A percentile compares a stretch with the other conserved stretches of the same genome.
Evolutionary conservation across 371 early-diverging fungal species (phyloP).

Genomic region (Haplosporangium sp.): DNA sequence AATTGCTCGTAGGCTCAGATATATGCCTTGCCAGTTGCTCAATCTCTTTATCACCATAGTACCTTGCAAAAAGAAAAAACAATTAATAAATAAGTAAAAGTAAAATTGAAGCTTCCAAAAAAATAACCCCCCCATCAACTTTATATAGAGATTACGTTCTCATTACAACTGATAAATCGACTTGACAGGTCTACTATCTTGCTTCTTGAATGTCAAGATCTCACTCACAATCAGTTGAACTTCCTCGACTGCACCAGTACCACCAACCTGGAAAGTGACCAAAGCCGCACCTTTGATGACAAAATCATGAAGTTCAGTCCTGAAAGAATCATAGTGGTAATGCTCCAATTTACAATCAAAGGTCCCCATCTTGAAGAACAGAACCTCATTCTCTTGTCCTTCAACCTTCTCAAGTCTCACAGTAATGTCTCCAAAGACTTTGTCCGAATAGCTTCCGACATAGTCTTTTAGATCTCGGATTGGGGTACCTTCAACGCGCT

Average conservation of each 20-base stretch:
- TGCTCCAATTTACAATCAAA: conserved; percentile 14
- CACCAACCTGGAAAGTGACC: conserved; percentile 1
- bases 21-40: neutral
- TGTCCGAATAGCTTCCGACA: conserved; percentile 14
- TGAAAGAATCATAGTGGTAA: conserved; percentile 36
- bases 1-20: neutral
- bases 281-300: neutral
- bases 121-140: no score
- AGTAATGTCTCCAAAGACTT: conserved; percentile 5
- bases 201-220: no score
- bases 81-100: no score
- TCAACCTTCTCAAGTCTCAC: conserved; percentile 9
- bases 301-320: neutral
- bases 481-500: conserved; percentile 12
- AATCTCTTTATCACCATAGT: neutral
- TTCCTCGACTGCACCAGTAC: conserved; percentile 8
- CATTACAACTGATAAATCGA: no score
- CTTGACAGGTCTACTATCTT: no score
- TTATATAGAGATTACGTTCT: no score
- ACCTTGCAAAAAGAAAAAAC: no score
- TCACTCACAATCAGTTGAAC: neutral
- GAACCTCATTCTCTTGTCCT: neutral
- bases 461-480: conserved; percentile 2
- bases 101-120: no score
- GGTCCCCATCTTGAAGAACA: neutral